Percentiles rank a stretch among this genome's conserved stretches.
phyloP scores from a whole-genome alignment of 495 filamentous ascomycete species.

The Aspergillus coremiiformis region DNA sequence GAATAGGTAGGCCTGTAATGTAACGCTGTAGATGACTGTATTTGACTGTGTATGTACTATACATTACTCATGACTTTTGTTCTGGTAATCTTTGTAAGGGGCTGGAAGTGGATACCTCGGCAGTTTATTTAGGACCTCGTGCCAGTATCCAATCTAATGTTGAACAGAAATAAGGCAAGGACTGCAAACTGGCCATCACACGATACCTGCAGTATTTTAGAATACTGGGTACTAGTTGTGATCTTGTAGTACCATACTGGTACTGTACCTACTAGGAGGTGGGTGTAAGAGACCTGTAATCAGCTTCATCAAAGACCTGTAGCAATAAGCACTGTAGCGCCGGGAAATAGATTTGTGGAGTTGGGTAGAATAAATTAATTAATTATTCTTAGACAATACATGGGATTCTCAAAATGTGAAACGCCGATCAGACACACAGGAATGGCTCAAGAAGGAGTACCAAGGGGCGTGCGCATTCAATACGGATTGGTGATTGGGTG shows the following conservation, averaged over 20 bases:
- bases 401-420: neutral
- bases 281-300: too few species aligned
- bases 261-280: too few species aligned
- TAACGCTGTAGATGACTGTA: neutral
- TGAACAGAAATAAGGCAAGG: neutral
- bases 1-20: too few species aligned
- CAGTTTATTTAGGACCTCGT: neutral
- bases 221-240: too few species aligned
- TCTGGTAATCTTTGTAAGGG: neutral
- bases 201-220: too few species aligned
- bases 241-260: too few species aligned
- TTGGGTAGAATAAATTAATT: neutral
- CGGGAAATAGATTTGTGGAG: neutral
- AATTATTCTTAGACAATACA: neutral
- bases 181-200: too few species aligned
- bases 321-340: too few species aligned
- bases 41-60: neutral
- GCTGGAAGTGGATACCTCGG: neutral
- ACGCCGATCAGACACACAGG: neutral
- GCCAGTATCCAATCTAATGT: neutral
- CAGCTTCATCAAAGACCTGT: too few species aligned
- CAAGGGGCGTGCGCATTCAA: neutral
- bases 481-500: neutral
- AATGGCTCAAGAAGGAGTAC: neutral
- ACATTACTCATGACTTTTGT: too few species aligned